These are phyloP conservation scores for Plasmodium vivax DNA, from an alignment of 169 alveolate genomes.

Conservation along the genomic window DNA sequence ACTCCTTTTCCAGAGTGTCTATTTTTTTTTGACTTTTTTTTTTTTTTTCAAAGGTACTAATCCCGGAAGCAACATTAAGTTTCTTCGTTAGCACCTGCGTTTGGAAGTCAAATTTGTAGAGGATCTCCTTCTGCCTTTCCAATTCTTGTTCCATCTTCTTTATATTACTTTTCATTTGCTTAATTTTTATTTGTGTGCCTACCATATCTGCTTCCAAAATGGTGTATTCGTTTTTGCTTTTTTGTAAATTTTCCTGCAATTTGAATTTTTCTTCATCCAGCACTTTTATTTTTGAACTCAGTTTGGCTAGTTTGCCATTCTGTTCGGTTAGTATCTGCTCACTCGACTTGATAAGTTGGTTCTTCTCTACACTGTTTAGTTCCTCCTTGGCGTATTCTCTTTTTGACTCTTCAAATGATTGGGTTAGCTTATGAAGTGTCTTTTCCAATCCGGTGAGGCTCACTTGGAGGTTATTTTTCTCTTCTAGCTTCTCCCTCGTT, in stretches of 20 bases:
- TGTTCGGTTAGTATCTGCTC: conserved; percentile 23
- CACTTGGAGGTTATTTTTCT: conserved; percentile 31
- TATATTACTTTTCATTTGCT: conserved; percentile 60
- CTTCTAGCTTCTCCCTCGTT: conserved; percentile 34
- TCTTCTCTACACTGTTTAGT: conserved; percentile 31
- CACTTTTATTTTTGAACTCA: conserved; percentile 18
- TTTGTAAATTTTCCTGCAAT: conserved; percentile 26
- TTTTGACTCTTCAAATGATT: conserved; percentile 14
- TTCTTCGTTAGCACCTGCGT: conserved; percentile 69
- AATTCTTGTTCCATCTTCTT: conserved; percentile 62
- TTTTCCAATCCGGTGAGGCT: not conserved
- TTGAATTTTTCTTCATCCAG: conserved; percentile 61
- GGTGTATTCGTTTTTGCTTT: conserved; percentile 44
- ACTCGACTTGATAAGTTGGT: conserved; percentile 31
- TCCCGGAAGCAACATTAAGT: conserved; percentile 31
- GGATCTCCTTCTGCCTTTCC: conserved; percentile 70
- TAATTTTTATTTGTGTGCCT: conserved; percentile 67
- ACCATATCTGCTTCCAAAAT: conserved; percentile 42
- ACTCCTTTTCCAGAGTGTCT: conserved; percentile 43
- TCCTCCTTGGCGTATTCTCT: conserved; percentile 23
- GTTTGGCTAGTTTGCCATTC: not conserved
- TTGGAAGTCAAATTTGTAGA: conserved; percentile 66
- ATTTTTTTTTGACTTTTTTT: conserved; percentile 69
- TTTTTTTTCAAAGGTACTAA: conserved; percentile 54
- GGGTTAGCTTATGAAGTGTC: not conserved